phyloP scores from a whole-genome alignment of 1,284 basidiomycete species.

The Marasmius fiardii region DNA sequence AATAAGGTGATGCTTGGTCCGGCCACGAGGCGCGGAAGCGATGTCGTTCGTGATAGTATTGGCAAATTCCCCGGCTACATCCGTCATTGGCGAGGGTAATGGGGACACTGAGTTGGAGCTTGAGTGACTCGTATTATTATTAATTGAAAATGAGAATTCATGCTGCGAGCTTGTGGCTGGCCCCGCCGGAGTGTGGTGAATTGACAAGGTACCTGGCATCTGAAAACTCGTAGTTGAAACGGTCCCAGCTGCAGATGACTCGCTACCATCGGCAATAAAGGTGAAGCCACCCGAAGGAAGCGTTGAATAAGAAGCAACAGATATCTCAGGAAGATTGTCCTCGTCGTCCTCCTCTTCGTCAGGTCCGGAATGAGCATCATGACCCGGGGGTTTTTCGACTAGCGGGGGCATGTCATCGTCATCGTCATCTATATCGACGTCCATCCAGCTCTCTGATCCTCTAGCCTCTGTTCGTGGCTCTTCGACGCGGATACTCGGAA shows the following conservation, averaged over 20 bases:
- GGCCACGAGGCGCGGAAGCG: background rate
- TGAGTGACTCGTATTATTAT: background rate
- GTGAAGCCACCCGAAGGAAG: background rate
- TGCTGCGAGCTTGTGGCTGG: background rate
- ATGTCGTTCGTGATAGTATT: background rate
- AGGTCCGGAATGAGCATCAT: background rate
- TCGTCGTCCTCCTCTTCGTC: background rate
- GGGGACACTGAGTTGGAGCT: background rate
- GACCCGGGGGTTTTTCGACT: background rate
- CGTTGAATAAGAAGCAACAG: background rate
- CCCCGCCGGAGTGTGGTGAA: background rate
- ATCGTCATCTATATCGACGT: background rate
- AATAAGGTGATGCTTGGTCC: background rate
- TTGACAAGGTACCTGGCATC: background rate
- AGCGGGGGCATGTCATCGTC: slow-evolving; percentile 2
- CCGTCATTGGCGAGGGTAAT: background rate
- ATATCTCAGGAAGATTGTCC: background rate
- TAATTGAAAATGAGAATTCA: background rate
- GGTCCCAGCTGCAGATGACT: background rate
- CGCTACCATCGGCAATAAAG: background rate
- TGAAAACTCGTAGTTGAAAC: background rate
- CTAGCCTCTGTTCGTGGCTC: background rate
- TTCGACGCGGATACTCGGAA: background rate
- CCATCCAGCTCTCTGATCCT: background rate
- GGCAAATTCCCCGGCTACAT: background rate